Percentiles rank a stretch among this genome's conserved stretches.
These are phyloP conservation scores for Solanum tarijense DNA, from an alignment of 257 asterid genomes.

Conservation along the genomic window DNA sequence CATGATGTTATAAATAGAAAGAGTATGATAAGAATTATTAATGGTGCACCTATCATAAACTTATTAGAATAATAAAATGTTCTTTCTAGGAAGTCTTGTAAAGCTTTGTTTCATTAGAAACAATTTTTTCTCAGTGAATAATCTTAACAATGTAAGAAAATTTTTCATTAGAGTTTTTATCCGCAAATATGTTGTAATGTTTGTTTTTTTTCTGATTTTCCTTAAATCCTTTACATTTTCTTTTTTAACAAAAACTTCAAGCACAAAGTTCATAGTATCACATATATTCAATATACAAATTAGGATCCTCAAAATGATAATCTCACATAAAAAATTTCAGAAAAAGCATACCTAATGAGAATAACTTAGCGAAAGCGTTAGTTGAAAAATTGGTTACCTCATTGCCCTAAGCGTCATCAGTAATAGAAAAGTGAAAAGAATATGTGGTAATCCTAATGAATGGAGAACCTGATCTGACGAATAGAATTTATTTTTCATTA, in stretches of 20 bases:
- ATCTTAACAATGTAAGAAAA: neutral
- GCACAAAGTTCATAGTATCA: neutral
- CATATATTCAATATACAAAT: neutral
- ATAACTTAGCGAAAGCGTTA: neutral
- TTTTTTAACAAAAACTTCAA: neutral
- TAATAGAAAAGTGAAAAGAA: no score
- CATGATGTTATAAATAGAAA: neutral
- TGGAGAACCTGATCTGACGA: neutral
- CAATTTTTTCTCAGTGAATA: neutral
- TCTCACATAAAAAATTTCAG: neutral
- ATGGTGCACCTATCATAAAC: neutral
- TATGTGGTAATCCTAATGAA: neutral
- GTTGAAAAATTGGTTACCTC: neutral
- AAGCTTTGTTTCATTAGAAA: neutral
- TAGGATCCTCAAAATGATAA: neutral
- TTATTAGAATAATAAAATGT: no score
- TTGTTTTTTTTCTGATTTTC: no score
- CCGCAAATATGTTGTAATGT: neutral
- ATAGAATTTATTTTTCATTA: no score
- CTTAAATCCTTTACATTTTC: neutral
- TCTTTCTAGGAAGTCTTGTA: neutral
- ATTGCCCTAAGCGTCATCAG: accelerated
- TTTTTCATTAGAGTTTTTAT: neutral
- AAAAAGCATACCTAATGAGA: neutral
- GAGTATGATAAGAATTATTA: neutral